phyloP scores from a whole-genome alignment of 257 asterid genomes.

The Gardenia jasminoides region DNA sequence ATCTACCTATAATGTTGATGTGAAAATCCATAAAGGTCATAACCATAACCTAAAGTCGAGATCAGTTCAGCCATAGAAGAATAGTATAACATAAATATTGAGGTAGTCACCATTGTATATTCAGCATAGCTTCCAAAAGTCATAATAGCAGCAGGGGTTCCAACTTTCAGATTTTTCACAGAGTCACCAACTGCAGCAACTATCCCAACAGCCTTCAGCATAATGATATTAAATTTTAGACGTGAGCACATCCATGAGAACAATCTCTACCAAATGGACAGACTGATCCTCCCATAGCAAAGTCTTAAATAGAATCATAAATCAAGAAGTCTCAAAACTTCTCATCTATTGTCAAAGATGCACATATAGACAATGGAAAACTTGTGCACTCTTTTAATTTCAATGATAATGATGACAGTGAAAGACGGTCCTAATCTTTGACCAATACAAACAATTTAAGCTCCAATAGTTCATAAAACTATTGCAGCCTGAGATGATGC shows the following conservation, averaged over 20 bases:
- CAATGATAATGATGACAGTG: neutral
- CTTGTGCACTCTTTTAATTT: neutral
- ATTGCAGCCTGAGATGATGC: neutral
- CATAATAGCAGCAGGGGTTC: constrained; percentile 95
- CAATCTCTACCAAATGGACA: no score
- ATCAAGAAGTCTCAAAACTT: neutral
- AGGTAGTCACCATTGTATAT: constrained; percentile 55
- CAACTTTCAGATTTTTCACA: constrained; percentile 75
- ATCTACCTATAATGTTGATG: constrained; percentile 47
- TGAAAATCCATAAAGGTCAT: neutral
- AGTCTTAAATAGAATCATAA: neutral
- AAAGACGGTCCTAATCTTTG: neutral
- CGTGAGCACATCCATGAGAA: neutral
- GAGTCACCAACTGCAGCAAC: constrained; percentile 91
- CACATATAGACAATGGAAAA: no score
- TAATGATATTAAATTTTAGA: neutral
- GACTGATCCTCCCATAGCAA: neutral
- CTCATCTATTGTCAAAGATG: neutral
- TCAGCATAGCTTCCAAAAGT: constrained; percentile 90
- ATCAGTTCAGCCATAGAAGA: neutral
- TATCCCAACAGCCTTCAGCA: constrained; percentile 86
- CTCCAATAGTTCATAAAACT: neutral
- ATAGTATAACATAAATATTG: neutral
- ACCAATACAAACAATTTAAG: neutral
- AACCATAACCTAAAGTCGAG: neutral